A percentile compares a stretch with the other conserved stretches of the same genome.
phyloP scores from a whole-genome alignment of 2,329 filamentous ascomycete genomes.

The Beauveria rudraprayagi region DNA sequence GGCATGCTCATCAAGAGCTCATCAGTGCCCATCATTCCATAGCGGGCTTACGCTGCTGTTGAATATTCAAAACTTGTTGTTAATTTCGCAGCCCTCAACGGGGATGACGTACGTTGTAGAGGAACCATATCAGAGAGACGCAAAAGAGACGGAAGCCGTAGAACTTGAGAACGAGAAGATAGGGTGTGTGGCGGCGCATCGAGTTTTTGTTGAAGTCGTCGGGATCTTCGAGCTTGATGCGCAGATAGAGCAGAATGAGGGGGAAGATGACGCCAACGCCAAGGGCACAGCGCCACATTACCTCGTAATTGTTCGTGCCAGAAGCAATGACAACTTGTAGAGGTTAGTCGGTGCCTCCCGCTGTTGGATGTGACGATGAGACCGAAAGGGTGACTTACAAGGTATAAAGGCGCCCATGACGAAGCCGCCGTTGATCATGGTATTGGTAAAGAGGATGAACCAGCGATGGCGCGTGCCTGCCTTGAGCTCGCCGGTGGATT shows the following conservation, averaged over 20 bases:
- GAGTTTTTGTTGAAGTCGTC: constrained; percentile 66
- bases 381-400: constrained; percentile 23
- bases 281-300: constrained; percentile 74
- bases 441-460: constrained; percentile 87
- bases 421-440: constrained; percentile 78
- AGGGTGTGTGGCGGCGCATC: constrained; percentile 55
- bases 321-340: constrained; percentile 38
- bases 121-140: constrained; percentile 74
- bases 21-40: no score
- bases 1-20: no score
- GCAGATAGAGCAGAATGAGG: constrained; percentile 60
- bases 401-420: constrained; percentile 74
- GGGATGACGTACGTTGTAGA: constrained; percentile 56
- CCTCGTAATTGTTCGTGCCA: constrained; percentile 54
- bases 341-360: constrained; percentile 18
- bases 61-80: no score
- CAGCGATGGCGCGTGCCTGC: constrained; percentile 75
- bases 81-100: no score
- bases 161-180: constrained; percentile 48
- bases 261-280: constrained; percentile 76
- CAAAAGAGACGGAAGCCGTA: constrained; percentile 64
- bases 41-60: no score
- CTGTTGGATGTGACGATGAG: no score
- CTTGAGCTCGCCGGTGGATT: constrained; percentile 77
- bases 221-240: constrained; percentile 66